Percentiles rank a stretch among this genome's conserved stretches.
These are phyloP conservation scores for Colletotrichum australisinense DNA, from an alignment of 2,329 filamentous ascomycete species.

Conservation along the genomic window DNA sequence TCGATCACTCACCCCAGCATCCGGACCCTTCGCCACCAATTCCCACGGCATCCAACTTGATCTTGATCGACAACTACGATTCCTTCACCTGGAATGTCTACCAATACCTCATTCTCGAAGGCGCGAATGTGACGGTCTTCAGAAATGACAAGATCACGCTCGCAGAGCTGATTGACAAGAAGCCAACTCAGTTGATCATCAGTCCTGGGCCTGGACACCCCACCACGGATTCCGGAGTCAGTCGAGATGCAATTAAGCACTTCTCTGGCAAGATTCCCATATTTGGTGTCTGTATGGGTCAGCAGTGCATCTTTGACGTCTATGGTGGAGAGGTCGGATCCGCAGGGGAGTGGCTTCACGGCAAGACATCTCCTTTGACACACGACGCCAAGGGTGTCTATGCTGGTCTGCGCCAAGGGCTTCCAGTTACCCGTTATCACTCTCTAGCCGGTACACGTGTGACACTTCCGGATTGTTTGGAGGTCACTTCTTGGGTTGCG, in stretches of 20 bases:
- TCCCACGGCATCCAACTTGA: constrained; percentile 85
- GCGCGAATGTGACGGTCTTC: constrained; percentile 88
- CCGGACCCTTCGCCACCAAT: constrained; percentile 79
- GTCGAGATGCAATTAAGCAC: constrained; percentile 88
- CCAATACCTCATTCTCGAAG: constrained; percentile 97
- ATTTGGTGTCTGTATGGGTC: constrained; percentile 98
- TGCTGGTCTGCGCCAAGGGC: constrained; percentile 78
- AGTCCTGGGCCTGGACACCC: constrained; percentile 97
- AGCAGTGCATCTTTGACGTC: constrained; percentile 97
- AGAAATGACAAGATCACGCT: constrained; percentile 93
- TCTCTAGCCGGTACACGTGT: constrained; percentile 92
- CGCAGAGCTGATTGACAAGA: constrained; percentile 83
- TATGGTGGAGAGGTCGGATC: constrained; percentile 93
- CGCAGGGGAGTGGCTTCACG: constrained; percentile 95
- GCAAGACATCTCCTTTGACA: constrained; percentile 91
- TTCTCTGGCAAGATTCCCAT: constrained; percentile 96
- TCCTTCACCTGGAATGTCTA: constrained; percentile 99
- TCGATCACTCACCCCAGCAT: constrained; percentile 90
- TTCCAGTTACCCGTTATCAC: constrained; percentile 95
- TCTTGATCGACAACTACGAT: constrained; percentile 99
- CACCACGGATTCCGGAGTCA: constrained; percentile 89
- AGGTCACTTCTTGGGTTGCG: constrained; percentile 91
- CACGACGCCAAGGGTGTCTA: constrained; percentile 97
- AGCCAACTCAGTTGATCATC: constrained; percentile 93
- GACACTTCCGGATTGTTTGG: constrained; percentile 85